These are phyloP conservation scores for Trichosporon sp. DNA, from an alignment of 1,284 basidiomycete species.

Conservation along the genomic window DNA sequence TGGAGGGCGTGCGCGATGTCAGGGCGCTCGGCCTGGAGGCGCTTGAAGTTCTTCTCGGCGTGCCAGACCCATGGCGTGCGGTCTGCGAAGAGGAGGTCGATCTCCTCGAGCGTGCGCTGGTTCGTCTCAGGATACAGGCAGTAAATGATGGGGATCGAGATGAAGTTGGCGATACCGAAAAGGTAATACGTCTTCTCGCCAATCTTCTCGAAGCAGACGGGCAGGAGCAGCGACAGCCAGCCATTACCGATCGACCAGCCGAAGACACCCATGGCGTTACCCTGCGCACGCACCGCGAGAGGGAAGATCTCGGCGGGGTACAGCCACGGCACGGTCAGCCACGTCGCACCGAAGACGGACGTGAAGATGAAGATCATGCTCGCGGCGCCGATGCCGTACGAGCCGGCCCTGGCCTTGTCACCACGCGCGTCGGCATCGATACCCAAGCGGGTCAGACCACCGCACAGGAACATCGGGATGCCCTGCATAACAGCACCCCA, in stretches of 20 bases:
- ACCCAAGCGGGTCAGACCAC: slow-evolving; percentile 38
- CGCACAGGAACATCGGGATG: slow-evolving; percentile 54
- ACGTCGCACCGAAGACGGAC: slow-evolving; percentile 42
- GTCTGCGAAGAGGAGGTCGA: slow-evolving; percentile 33
- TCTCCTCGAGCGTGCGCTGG: slow-evolving; percentile 42
- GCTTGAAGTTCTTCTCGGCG: slow-evolving; percentile 36
- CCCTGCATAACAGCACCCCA: slow-evolving; percentile 39
- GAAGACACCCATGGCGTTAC: slow-evolving; percentile 43
- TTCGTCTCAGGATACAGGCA: slow-evolving; percentile 44
- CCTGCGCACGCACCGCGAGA: slow-evolving; percentile 41
- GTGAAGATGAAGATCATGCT: slow-evolving; percentile 43
- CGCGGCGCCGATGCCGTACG: slow-evolving; percentile 38
- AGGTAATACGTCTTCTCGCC: slow-evolving; percentile 40
- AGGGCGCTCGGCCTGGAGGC: slow-evolving; percentile 35
- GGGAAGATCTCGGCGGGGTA: slow-evolving; percentile 52
- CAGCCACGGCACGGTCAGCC: slow-evolving; percentile 47
- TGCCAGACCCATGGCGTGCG: slow-evolving; percentile 36
- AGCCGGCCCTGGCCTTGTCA: slow-evolving; percentile 27
- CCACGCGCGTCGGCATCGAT: slow-evolving; percentile 31
- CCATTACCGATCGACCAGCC: slow-evolving; percentile 50
- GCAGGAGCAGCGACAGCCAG: slow-evolving; percentile 38
- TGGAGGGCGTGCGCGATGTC: slow-evolving; percentile 27
- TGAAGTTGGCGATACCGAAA: slow-evolving; percentile 28
- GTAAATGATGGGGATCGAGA: slow-evolving; percentile 42
- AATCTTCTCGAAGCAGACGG: slow-evolving; percentile 38